phyloP scores from a whole-genome alignment of 257 asterid species.

The Rubia yunnanensis region DNA sequence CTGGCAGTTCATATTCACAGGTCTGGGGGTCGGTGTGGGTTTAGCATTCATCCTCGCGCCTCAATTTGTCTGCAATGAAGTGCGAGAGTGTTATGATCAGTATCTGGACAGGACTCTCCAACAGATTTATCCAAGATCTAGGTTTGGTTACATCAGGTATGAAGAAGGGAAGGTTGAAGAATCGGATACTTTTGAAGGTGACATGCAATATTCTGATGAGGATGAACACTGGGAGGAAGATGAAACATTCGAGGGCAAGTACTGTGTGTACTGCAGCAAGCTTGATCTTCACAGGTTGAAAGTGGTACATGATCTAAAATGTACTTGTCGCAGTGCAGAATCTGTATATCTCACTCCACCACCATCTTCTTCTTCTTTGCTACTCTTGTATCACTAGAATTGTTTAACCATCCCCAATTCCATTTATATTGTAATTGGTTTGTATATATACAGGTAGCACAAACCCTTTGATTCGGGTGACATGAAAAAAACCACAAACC shows the following conservation, averaged over 20 bases:
- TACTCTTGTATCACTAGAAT: conserved; percentile 26
- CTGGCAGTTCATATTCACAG: conserved; percentile 48
- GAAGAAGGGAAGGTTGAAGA: conserved; percentile 37
- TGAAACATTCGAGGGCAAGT: conserved; percentile 30
- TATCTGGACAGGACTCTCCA: conserved; percentile 23
- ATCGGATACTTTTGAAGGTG: conserved; percentile 26
- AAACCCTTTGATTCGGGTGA: background rate
- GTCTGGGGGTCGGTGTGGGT: conserved; percentile 51
- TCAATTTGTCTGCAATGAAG: conserved; percentile 34
- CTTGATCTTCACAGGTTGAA: conserved; percentile 36
- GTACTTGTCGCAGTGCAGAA: conserved; percentile 53
- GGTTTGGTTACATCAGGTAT: conserved; percentile 43
- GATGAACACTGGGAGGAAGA: conserved; percentile 23
- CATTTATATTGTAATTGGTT: conserved; percentile 9
- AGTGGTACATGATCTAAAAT: conserved; percentile 51
- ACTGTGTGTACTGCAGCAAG: conserved; percentile 78
- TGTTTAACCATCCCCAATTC: conserved; percentile 10
- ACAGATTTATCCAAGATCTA: conserved; percentile 35
- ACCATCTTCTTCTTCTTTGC: conserved; percentile 43
- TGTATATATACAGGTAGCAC: conserved; percentile 20
- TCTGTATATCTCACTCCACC: conserved; percentile 36
- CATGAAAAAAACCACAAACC: background rate
- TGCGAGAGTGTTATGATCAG: conserved; percentile 29
- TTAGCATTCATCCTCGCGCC: conserved; percentile 45
- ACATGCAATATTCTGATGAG: conserved; percentile 26